Evolutionary conservation across 768 basidiomycete species (phyloP), one percentile per base, ranked within the genome.

Genomic region (Suillus spraguei): DNA sequence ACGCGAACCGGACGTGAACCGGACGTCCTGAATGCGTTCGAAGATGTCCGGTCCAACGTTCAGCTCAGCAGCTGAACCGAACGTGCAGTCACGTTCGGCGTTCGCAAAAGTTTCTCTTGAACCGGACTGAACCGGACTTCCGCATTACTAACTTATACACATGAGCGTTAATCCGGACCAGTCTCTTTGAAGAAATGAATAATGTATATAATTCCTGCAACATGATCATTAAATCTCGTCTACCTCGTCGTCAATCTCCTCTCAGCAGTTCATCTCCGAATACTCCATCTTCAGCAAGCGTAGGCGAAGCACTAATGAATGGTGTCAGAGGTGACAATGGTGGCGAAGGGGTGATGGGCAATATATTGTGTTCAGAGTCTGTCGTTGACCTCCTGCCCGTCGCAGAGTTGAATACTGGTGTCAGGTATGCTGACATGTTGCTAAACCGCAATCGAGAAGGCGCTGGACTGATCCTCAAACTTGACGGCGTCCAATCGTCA

Each of bases 101-200:
- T n/a, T n/a, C n/a, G n/a, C n/a, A n/a, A n/a, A n/a, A n/a, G n/a
- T n/a, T n/a, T n/a, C n/a, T n/a, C n/a, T n/a, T n/a, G n/a, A n/a
- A n/a, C n/a, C n/a, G n/a, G n/a, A n/a, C n/a, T n/a, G n/a, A n/a
- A n/a, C n/a, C n/a, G n/a, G n/a, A n/a, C n/a, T n/a, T n/a, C n/a
- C n/a, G n/a, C n/a, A n/a, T n/a, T n/a, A 28, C 28, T 5, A 52
- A 33, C 9, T 53, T 53, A 11, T 20, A 32, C 10, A n/a, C 17
- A 75, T 52, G 63, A 42, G 64, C 66, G 49, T 50, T 17, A 28
- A 17, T 56, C 4, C 36, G 53, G 61, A 65, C 64, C 1, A 49
- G 32, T 33, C 55, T 24, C 66, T 64, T 64, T 49, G 67, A 66
- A 60, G 72, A 61, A 68, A 68, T 60, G 67, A 67, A 70, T 67